Evolutionary conservation across 805 yeast genomes (phyloP), one percentile per base, ranked within the genome.

Genomic region (Ogataea allantospora): DNA sequence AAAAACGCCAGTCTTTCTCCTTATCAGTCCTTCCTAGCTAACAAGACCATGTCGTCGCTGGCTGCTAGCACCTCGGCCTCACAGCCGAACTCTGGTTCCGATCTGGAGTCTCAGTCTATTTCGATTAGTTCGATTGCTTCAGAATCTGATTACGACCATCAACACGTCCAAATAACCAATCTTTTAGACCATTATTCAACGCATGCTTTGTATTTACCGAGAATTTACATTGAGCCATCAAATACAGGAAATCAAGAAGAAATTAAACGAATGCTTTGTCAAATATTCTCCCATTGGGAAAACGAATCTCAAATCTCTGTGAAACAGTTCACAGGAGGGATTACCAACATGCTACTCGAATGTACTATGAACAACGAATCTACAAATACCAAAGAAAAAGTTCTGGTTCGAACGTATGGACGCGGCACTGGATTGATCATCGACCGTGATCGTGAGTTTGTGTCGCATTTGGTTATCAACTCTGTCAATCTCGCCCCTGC

Each of bases 391-490:
- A 28, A 39, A 14, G 72, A 70, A 38, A 62, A 59, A 5, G 78
- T 74, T 0, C 67, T 83, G 12, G 78, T 83, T 38, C 66, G 93
- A 42, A 80, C 84, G 0, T 83, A 84, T 48, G 93, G 93, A 7
- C 72, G 75, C 40, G 88, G 88, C 9, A 83, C 93, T 1, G 73
- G 71, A 38, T 63, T 78, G 24, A 82, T 83, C 34, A 83, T 83
- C 22, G 88, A 84, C 58, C 66, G 93, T 46, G 80, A 80, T 47
- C 65, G 88, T 24, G 93, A 83, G 55, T 80, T 78, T 53, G 80
- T 81, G 13, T 80, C 84, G 40, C 91, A 83, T 55, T 54, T 78
- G 33, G 73, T 78, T 35, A 67, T 84, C 34, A 71, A 78, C 48
- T 68, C 80, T 3, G 65, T 78, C 28, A 65, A 68, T 3, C 68